A percentile compares a stretch with the other conserved stretches of the same genome.
Evolutionary conservation across 2,329 filamentous ascomycete genomes (phyloP).

Genomic region (Hymenoscyphus scutula): DNA sequence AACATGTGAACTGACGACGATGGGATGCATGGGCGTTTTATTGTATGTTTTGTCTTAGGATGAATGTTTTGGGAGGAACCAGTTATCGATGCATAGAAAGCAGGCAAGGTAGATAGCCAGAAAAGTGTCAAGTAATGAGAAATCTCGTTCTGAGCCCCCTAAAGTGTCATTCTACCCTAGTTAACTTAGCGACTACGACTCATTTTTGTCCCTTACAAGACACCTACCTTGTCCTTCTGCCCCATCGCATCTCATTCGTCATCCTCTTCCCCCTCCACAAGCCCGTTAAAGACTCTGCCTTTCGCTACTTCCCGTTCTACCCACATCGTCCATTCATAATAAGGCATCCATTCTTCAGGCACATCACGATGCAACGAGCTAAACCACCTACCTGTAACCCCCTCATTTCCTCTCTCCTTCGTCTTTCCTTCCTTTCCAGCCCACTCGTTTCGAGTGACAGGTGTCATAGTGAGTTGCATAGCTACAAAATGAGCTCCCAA

Average conservation of each 20-base stretch:
- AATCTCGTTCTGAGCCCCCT: background rate
- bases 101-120: background rate
- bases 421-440: slow-evolving; percentile 4
- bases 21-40: background rate
- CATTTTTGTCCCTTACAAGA: background rate
- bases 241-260: background rate
- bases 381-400: slow-evolving; percentile 21
- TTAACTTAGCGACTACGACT: too few species aligned
- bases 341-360: slow-evolving; percentile 20
- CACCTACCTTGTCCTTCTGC: too few species aligned
- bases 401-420: background rate
- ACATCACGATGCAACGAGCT: slow-evolving; percentile 21
- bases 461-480: slow-evolving; percentile 30
- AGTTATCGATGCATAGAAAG: background rate
- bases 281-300: slow-evolving; percentile 17
- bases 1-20: background rate
- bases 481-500: slow-evolving; percentile 32
- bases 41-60: background rate
- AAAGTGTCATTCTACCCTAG: background rate
- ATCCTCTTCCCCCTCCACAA: slow-evolving; percentile 32
- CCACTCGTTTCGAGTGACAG: slow-evolving; percentile 23
- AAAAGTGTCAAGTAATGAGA: background rate
- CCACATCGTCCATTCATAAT: slow-evolving; percentile 31
- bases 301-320: slow-evolving; percentile 20
- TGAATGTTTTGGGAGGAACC: background rate